phyloP scores from a whole-genome alignment of 2,329 filamentous ascomycete species.

The Microascus cirrosus region DNA sequence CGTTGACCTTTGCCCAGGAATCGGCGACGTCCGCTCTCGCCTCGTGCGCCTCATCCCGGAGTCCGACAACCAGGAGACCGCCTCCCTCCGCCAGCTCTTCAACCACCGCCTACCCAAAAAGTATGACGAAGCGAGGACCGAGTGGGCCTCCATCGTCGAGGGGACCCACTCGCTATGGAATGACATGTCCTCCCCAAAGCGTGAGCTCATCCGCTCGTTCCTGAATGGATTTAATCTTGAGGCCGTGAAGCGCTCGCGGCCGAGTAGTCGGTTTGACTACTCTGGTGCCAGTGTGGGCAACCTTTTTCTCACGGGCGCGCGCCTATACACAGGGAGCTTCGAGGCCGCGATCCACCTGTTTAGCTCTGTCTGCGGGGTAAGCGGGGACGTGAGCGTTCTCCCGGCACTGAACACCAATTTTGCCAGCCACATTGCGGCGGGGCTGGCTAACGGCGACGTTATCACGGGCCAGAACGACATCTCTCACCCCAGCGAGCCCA shows the following conservation, averaged over 20 bases:
- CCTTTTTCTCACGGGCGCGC: conserved; percentile 70
- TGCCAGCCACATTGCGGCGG: conserved; percentile 85
- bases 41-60: conserved; percentile 80
- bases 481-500: conserved; percentile 66
- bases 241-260: conserved; percentile 64
- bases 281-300: conserved; percentile 68
- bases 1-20: conserved; percentile 41
- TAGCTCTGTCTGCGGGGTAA: conserved; percentile 76
- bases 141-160: conserved; percentile 87
- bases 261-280: conserved; percentile 67
- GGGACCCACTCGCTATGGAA: conserved; percentile 69
- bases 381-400: conserved; percentile 64
- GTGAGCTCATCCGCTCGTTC: conserved; percentile 66
- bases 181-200: conserved; percentile 57
- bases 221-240: conserved; percentile 69
- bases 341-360: conserved; percentile 88
- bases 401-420: conserved; percentile 94
- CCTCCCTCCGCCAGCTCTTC: conserved; percentile 72
- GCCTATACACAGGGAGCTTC: conserved; percentile 85
- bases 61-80: conserved; percentile 49
- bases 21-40: conserved; percentile 39
- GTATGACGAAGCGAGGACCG: conserved; percentile 52
- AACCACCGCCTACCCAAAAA: conserved; percentile 66
- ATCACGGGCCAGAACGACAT: conserved; percentile 93
- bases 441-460: conserved; percentile 60